Evolutionary conservation across 306 rosid species (phyloP).

Genomic region (Quercus suber): DNA sequence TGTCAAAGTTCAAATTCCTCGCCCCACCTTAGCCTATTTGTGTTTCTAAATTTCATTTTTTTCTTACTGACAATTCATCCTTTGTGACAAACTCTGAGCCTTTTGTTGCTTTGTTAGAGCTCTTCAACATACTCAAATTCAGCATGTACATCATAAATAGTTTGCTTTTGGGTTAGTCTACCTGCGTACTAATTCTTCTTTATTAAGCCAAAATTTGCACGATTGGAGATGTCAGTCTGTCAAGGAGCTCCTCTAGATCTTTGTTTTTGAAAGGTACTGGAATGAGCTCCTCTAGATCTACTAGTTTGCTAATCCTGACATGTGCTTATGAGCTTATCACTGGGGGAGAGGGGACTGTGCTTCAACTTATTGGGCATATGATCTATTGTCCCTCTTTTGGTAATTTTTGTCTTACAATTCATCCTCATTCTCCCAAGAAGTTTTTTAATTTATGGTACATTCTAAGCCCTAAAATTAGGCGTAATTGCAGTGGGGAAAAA

Average conservation of each 20-base stretch:
- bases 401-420: too few relatives aligned
- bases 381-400: too few relatives aligned
- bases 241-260: not conserved
- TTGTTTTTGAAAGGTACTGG: too few relatives aligned
- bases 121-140: conserved; percentile 9
- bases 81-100: not conserved
- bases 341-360: too few relatives aligned
- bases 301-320: too few relatives aligned
- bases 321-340: too few relatives aligned
- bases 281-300: not conserved
- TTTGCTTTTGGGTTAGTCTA: not conserved
- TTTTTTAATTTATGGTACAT: too few relatives aligned
- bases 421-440: too few relatives aligned
- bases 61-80: not conserved
- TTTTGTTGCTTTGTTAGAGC: not conserved
- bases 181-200: not conserved
- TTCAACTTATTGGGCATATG: too few relatives aligned
- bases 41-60: conserved; percentile 10
- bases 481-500: too few relatives aligned
- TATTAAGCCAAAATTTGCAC: not conserved
- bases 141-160: not conserved
- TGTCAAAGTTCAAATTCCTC: not conserved
- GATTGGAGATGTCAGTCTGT: not conserved
- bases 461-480: too few relatives aligned
- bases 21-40: not conserved